A percentile compares a stretch with the other conserved stretches of the same genome.
Evolutionary conservation across 768 basidiomycete species (phyloP).

Genomic region (Ramaria sp.): DNA sequence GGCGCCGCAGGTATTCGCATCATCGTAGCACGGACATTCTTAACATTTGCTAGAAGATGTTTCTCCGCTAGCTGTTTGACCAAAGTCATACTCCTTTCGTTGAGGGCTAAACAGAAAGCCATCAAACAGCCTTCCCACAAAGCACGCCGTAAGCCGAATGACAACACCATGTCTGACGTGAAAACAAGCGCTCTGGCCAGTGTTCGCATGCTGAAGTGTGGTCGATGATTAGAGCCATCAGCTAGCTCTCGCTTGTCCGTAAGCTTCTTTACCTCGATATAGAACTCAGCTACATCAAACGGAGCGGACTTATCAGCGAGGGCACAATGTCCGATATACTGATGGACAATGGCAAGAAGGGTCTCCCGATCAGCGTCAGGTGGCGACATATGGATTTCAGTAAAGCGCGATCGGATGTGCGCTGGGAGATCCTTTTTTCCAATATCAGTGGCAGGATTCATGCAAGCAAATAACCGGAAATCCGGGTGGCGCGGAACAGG

Average conservation of each 20-base stretch:
- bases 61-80: slow-evolving; percentile 64
- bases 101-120: slow-evolving; percentile 95
- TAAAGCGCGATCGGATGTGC: slow-evolving; percentile 83
- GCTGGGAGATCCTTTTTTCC: slow-evolving; percentile 96
- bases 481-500: slow-evolving; percentile 86
- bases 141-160: slow-evolving; percentile 74
- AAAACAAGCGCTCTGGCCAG: slow-evolving; percentile 85
- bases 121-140: slow-evolving; percentile 96
- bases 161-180: slow-evolving; percentile 66
- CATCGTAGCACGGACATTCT: slow-evolving; percentile 69
- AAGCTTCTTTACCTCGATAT: slow-evolving; percentile 66
- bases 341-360: slow-evolving; percentile 71
- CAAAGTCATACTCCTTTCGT: slow-evolving; percentile 52
- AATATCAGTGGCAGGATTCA: slow-evolving; percentile 99
- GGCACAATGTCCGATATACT: slow-evolving; percentile 79
- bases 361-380: slow-evolving; percentile 91
- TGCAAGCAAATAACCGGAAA: slow-evolving; percentile 95
- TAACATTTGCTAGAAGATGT: slow-evolving; percentile 67
- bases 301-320: slow-evolving; percentile 81
- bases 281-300: slow-evolving; percentile 89
- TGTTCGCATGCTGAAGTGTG: slow-evolving; percentile 97
- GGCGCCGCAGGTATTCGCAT: slow-evolving; percentile 55
- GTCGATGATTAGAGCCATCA: slow-evolving; percentile 85
- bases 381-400: slow-evolving; percentile 90
- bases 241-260: slow-evolving; percentile 70